Base-by-base conservation (phyloP, 257 asterid species). In the Solanum lycopersicoides region DNA sequence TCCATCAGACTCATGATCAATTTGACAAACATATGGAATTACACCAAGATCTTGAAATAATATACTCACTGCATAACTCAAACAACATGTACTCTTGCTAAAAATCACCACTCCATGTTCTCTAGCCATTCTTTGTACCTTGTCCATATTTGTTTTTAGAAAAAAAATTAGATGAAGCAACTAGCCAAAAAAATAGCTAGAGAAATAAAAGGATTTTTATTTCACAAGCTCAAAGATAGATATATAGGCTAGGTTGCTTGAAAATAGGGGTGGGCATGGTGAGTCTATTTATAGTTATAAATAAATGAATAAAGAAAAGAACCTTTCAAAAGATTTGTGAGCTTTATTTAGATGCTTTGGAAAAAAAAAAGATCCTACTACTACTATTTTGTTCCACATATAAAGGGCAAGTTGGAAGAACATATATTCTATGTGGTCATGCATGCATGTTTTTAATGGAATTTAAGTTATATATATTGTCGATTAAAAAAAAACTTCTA, bases 1-100 rank as follows among this genome's bases (percentile, higher is more conserved):
- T 3, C 97, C 98, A 7, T 93, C 92, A 0, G 96, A 92, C 34
- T 93, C 95, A 8, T 87, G 89, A 89, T 94, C 98, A 2, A 95
- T 45, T 13, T 93, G 94, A 89, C 92, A 84, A 82, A 92, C 92
- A 83, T 34, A 18, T 0, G 98, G 93, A 13, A 34, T 86, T 7
- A 90, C 92, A 8, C 94, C 75, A 8, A 95, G 95, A 3, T 92
- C 95, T 12, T 89, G 90, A 89, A 95, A 92, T 42, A 95, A 89
- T 4, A 93, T 92, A 89, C 87, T 92, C 41, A 95, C 97, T 7
- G 98, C 93, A 89, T 95, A 94, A 95, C 95, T 91, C 71, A 95
- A 34, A 89, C 98, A 95, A 87, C 98, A 95, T 6, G 85, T 91
- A 92, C 93, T 93, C 79, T 93, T 95, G 94, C 97, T 94, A 91